Conservation (phyloP, 1,284 basidiomycete genomes). For the Puccinia coronata region DNA sequence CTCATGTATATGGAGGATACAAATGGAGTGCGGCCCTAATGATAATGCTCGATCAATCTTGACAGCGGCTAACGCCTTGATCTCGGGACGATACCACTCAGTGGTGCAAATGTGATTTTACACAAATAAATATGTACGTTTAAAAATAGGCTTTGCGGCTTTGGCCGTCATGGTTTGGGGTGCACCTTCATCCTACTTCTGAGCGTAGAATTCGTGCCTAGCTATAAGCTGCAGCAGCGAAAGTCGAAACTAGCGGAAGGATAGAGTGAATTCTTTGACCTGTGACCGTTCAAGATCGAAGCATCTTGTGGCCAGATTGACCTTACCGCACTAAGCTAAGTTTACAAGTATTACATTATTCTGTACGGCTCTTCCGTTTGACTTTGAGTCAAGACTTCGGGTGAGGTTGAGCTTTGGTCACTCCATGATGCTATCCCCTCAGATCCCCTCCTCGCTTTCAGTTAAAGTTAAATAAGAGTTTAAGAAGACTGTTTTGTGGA, state of each 20-base stretch:
- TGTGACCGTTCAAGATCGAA: background rate
- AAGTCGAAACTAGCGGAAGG: constrained; percentile 1
- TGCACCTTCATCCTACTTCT: background rate
- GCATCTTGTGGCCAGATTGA: background rate
- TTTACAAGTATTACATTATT: no score
- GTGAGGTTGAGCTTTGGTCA: background rate
- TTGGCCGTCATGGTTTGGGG: background rate
- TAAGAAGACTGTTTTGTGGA: background rate
- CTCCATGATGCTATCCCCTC: constrained; percentile 5
- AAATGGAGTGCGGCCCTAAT: background rate
- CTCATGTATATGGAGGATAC: no score
- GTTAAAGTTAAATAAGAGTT: no score
- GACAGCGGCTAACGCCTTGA: constrained; percentile 32
- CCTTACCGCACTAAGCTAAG: background rate
- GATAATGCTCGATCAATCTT: constrained; percentile 19
- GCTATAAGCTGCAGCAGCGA: no score
- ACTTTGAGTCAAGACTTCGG: background rate
- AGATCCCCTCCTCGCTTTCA: background rate
- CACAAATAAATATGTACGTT: background rate
- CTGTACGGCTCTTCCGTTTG: background rate
- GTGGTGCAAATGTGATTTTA: background rate
- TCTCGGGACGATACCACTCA: constrained; percentile 11
- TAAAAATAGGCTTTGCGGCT: background rate
- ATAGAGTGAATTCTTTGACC: no score
- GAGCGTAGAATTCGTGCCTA: no score